Percentiles rank a stretch among this genome's conserved stretches.
phyloP scores from a whole-genome alignment of 148 eudicot species.

The Silene conica region DNA sequence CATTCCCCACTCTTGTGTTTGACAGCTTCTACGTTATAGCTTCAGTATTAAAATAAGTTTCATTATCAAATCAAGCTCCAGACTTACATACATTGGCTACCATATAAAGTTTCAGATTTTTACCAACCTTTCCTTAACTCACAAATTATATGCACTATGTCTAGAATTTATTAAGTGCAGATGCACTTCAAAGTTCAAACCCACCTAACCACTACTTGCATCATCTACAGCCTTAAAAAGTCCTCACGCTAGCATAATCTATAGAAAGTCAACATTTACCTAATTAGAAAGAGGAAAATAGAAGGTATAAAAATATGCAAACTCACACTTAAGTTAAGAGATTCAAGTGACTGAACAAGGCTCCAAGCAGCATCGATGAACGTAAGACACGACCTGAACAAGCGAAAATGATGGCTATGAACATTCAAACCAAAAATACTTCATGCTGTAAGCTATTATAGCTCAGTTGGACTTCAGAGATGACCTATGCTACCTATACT shows the following conservation, averaged over 20 bases:
- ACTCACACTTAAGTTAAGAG: slow-evolving; percentile 65
- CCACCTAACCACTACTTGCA: slow-evolving; percentile 3
- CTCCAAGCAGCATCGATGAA: slow-evolving; percentile 60
- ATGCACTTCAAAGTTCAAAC: not conserved
- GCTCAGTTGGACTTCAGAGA: not conserved
- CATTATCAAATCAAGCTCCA: too few relatives aligned
- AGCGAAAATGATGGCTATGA: not conserved
- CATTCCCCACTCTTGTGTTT: too few relatives aligned
- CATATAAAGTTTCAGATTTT: too few relatives aligned
- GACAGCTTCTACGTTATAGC: too few relatives aligned
- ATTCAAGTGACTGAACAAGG: slow-evolving; percentile 56
- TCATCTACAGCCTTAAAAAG: not conserved
- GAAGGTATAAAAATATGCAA: not conserved
- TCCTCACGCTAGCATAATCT: not conserved
- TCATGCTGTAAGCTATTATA: not conserved
- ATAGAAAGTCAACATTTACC: not conserved
- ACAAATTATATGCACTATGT: not conserved
- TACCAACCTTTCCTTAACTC: too few relatives aligned
- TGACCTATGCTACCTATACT: not conserved
- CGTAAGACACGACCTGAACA: slow-evolving; percentile 53
- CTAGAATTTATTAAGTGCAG: not conserved
- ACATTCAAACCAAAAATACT: not conserved
- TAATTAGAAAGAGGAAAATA: not conserved
- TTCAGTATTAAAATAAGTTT: too few relatives aligned
- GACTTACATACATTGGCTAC: too few relatives aligned